These are phyloP conservation scores for Chalciporus chontae DNA, from an alignment of 768 basidiomycete genomes.

Conservation along the genomic window DNA sequence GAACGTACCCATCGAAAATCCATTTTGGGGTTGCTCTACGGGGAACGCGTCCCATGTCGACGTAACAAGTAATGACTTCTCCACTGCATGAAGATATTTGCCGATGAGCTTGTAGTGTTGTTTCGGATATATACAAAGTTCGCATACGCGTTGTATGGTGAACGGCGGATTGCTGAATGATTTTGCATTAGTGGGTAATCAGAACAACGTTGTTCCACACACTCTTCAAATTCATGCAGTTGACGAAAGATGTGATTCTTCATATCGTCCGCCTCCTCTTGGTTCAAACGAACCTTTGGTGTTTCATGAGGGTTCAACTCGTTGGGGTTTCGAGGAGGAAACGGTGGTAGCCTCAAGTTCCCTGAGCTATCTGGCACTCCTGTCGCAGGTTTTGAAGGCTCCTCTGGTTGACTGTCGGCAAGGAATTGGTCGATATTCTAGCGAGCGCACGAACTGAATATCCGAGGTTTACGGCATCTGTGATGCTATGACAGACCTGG, in stretches of 20 bases:
- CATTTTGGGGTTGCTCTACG: slow-evolving; percentile 32
- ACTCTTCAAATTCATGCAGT: slow-evolving; percentile 76
- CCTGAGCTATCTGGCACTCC: slow-evolving; percentile 37
- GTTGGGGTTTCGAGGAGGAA: slow-evolving; percentile 54
- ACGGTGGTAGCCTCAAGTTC: slow-evolving; percentile 70
- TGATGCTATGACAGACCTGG: slow-evolving; percentile 43
- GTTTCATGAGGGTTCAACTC: slow-evolving; percentile 49
- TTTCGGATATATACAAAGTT: slow-evolving; percentile 67
- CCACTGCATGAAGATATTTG: slow-evolving; percentile 86
- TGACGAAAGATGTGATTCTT: slow-evolving; percentile 57
- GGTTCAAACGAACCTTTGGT: slow-evolving; percentile 58
- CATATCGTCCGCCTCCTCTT: slow-evolving; percentile 55
- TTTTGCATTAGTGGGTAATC: slow-evolving; percentile 3
- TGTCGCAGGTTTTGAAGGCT: slow-evolving; percentile 40
- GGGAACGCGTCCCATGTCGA: slow-evolving; percentile 76
- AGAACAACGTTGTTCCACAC: slow-evolving; percentile 22
- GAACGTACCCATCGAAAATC: slow-evolving; percentile 29
- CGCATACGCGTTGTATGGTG: slow-evolving; percentile 86
- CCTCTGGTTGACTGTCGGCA: slow-evolving; percentile 35
- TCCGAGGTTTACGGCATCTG: not conserved
- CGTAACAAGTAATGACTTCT: slow-evolving; percentile 79
- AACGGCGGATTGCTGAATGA: slow-evolving; percentile 62
- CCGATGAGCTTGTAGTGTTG: slow-evolving; percentile 73
- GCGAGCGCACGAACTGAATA: not conserved
- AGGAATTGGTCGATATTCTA: slow-evolving; percentile 54